Evolutionary conservation across 2,329 filamentous ascomycete genomes (phyloP).

Genomic region (Fusarium sp.): DNA sequence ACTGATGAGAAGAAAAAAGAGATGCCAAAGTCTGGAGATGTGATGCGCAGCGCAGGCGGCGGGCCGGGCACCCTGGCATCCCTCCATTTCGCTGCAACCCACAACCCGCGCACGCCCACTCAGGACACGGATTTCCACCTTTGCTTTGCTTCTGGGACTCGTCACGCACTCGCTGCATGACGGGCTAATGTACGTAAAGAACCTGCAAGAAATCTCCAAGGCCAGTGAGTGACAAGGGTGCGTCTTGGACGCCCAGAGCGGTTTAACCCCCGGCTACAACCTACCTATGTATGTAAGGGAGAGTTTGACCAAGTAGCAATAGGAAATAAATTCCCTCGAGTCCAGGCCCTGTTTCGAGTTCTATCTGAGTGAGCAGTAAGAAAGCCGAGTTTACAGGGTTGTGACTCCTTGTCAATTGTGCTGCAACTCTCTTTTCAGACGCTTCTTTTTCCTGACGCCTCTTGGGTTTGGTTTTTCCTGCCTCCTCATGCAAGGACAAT

Average conservation of each 20-base stretch:
- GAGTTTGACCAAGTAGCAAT: background rate
- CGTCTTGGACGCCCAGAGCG: background rate
- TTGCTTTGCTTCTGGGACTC: background rate
- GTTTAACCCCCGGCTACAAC: background rate
- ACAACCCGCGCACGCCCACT: background rate
- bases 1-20: background rate
- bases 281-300: background rate
- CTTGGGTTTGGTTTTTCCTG: conserved; percentile 3
- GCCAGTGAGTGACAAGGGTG: conserved; percentile 6
- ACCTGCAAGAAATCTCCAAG: conserved; percentile 10
- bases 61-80: conserved; percentile 10
- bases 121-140: background rate
- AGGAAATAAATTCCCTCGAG: background rate
- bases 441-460: background rate
- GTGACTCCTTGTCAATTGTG: conserved; percentile 15
- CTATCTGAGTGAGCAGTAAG: conserved; percentile 24
- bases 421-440: background rate
- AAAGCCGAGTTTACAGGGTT: conserved; percentile 27
- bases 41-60: conserved; percentile 7
- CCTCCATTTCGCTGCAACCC: background rate
- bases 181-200: conserved; percentile 6
- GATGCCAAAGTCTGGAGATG: conserved; percentile 4
- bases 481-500: background rate
- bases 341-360: conserved; percentile 5
- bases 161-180: background rate